Evolutionary conservation across 345 rosid species (phyloP), one percentile per base, ranked within the genome.

Genomic region (Arabis alpina): DNA sequence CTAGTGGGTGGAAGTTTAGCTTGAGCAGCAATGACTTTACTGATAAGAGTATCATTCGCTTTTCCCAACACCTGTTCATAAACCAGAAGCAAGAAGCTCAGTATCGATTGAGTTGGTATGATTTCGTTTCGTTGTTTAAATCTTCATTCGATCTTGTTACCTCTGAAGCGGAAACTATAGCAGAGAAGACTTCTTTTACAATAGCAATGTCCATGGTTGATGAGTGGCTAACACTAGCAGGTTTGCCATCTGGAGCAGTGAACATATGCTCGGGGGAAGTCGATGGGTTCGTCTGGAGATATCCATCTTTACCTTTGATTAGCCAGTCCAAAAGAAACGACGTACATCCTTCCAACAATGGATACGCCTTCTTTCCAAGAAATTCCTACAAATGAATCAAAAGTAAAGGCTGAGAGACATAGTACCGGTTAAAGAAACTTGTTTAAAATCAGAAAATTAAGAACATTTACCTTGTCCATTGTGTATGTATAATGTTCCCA

Each of bases 181-280:
- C 82, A 51, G 87, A 79, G 72, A 94, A 94, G 50, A 91, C 84
- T 82, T 87, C 98, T 61, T 74, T 84, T 59, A 88, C 77, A 79
- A 94, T 88, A 59, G 87, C 85, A 83, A 91, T 83, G 72, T 94
- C 99, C 98, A 94, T 94, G 54, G 98, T 94, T 54, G 98, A 76
- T 64, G 98, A 94, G 86, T 88, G 85, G 88, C 99, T 91, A 66
- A 94, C 93, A 74, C 88, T 82, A 39, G 96, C 98, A 65, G 64
- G 83, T 71, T 80, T 83, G 49, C 96, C 96, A 76, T 85, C 87
- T 12, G 96, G 98, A 70, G 89, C 82, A 34, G 80, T 80, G 63
- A 94, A 94, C 77, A 75, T 66, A 79, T 91, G 97, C 61, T 94
- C 99, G 25, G 98, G 99, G 62, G 98, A 94, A 16, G 99, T 94